Conservation (phyloP, 495 filamentous ascomycete species). For the Geopyxis carbonaria region DNA sequence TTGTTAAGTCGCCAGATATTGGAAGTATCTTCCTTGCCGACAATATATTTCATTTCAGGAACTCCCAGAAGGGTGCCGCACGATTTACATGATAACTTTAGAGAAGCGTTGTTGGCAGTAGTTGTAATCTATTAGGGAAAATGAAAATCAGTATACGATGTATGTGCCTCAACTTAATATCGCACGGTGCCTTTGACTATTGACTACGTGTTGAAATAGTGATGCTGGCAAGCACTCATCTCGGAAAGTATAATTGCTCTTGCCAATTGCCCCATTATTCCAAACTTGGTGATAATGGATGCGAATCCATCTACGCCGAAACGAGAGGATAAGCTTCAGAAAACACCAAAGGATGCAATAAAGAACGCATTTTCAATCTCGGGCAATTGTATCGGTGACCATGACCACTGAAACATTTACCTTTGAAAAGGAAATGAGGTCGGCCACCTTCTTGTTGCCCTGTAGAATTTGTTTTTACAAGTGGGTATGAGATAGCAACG, state of each 20-base stretch:
- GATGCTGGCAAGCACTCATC: constrained; percentile 32
- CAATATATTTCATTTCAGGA: constrained; percentile 7
- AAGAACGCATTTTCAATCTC: constrained; percentile 39
- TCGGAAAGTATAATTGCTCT: constrained; percentile 24
- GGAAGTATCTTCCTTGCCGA: not conserved
- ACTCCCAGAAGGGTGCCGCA: constrained; percentile 14
- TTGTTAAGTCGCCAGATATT: constrained; percentile 18
- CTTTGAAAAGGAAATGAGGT: constrained; percentile 19
- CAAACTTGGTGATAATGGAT: too few relatives aligned
- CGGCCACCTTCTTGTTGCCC: constrained; percentile 79
- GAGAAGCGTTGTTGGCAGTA: not conserved
- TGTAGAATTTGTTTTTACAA: too few relatives aligned
- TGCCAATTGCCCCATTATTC: constrained; percentile 12
- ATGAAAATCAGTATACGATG: not conserved
- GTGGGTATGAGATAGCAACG: too few relatives aligned
- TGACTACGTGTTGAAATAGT: constrained; percentile 35
- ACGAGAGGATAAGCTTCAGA: constrained; percentile 23
- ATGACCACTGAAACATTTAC: constrained; percentile 40
- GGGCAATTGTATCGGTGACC: constrained; percentile 87
- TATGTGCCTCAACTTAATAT: constrained; percentile 21
- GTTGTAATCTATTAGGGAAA: not conserved
- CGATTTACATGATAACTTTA: not conserved
- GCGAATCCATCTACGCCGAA: constrained; percentile 24
- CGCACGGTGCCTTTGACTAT: constrained; percentile 20
- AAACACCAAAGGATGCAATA: constrained; percentile 19